These are phyloP conservation scores for Talaromyces borbonicus DNA, from an alignment of 495 filamentous ascomycete genomes.

Conservation along the genomic window DNA sequence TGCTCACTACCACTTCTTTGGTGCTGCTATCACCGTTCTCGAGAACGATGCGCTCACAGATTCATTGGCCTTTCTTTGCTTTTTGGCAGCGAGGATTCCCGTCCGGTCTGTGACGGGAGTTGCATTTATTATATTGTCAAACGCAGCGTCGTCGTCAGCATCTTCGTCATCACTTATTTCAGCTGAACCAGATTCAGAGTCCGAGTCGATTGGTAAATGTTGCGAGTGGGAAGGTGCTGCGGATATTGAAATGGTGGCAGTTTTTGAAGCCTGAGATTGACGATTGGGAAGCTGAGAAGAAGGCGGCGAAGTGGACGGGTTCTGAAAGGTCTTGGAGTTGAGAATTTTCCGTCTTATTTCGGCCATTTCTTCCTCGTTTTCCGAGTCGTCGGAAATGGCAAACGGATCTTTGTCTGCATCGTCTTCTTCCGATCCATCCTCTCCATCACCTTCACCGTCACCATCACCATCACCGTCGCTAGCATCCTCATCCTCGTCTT, in stretches of 20 bases:
- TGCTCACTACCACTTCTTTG: constrained; percentile 43
- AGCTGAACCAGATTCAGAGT: constrained; percentile 63
- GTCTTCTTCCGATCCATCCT: constrained; percentile 29
- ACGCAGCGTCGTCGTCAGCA: constrained; percentile 31
- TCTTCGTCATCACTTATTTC: constrained; percentile 41
- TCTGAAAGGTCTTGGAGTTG: constrained; percentile 75
- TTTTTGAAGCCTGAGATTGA: neutral
- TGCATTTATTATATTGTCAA: constrained; percentile 87
- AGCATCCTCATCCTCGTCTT: constrained; percentile 44
- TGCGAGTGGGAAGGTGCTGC: constrained; percentile 6
- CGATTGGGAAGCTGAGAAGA: constrained; percentile 39
- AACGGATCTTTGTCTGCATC: constrained; percentile 54
- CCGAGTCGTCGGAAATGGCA: constrained; percentile 65
- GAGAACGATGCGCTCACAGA: constrained; percentile 50
- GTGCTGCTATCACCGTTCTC: constrained; percentile 49
- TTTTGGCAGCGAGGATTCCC: constrained; percentile 56
- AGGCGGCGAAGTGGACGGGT: constrained; percentile 40
- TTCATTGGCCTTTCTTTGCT: constrained; percentile 30
- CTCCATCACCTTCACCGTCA: constrained; percentile 34
- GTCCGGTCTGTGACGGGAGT: constrained; percentile 75
- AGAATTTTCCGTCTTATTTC: constrained; percentile 77
- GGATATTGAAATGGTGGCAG: neutral
- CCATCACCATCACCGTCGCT: constrained; percentile 39
- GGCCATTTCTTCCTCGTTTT: constrained; percentile 82
- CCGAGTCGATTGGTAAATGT: constrained; percentile 47